Conservation (phyloP, 1,284 basidiomycete genomes). For the Cystobasidium pallidum region DNA sequence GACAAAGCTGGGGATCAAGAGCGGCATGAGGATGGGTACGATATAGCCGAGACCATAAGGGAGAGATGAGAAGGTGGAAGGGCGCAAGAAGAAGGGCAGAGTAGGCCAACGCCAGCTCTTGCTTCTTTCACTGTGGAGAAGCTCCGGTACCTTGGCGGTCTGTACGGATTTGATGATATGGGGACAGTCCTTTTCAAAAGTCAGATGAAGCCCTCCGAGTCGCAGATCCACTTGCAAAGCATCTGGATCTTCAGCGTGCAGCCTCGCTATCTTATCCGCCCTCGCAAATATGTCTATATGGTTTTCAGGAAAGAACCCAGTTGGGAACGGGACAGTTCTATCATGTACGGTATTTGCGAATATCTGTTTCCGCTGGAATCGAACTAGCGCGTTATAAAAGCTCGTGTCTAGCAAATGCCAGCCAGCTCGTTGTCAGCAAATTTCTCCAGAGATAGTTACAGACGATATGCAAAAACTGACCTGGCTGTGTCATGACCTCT, state of each 20-base stretch:
- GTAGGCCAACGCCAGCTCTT: constrained; percentile 12
- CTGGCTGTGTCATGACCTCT: constrained; percentile 82
- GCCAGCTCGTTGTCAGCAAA: no score
- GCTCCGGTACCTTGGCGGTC: not conserved
- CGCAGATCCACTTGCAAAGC: constrained; percentile 15
- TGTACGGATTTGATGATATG: constrained; percentile 45
- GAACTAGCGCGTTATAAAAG: constrained; percentile 74
- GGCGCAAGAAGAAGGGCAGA: constrained; percentile 37
- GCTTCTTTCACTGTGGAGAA: not conserved
- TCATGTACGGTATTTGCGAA: constrained; percentile 73
- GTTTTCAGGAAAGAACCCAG: constrained; percentile 69
- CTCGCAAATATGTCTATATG: constrained; percentile 58
- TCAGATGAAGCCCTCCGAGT: constrained; percentile 17
- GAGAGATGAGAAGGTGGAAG: constrained; percentile 31
- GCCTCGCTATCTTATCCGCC: constrained; percentile 28
- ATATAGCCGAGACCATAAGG: constrained; percentile 40
- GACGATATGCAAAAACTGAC: constrained; percentile 60
- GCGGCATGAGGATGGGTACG: constrained; percentile 36
- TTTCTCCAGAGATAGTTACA: no score
- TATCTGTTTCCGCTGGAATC: constrained; percentile 72
- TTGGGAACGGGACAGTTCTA: constrained; percentile 77
- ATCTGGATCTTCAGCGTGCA: constrained; percentile 17
- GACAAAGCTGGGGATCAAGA: constrained; percentile 35
- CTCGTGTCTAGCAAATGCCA: constrained; percentile 57
- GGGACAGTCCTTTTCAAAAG: constrained; percentile 57